These are phyloP conservation scores for Diphasiastrum complanatum DNA, from an alignment of 83 land plant species.

Conservation along the genomic window DNA sequence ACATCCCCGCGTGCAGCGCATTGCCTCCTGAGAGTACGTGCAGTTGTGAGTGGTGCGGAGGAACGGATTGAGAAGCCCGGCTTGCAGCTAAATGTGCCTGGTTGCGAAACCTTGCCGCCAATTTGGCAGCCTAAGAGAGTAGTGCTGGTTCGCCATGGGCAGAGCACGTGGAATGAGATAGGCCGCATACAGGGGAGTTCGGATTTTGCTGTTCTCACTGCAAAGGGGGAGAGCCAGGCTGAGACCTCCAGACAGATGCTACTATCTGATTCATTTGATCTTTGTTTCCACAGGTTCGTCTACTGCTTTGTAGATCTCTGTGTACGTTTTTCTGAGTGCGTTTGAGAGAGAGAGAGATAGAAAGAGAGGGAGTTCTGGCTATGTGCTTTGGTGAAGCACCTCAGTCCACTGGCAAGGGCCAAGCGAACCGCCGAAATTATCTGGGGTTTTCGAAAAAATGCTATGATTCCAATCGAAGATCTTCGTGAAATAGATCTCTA, in stretches of 20 bases:
- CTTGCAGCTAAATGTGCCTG: constrained; percentile 14
- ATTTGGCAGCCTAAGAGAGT: constrained; percentile 66
- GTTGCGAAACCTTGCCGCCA: constrained; percentile 26
- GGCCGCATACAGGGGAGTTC: constrained; percentile 98
- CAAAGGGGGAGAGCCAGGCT: constrained; percentile 85
- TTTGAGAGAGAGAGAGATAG: no score
- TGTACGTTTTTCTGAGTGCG: no score
- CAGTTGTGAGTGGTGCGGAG: no score
- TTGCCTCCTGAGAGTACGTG: no score
- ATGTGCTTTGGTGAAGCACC: no score
- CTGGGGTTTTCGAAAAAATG: constrained; percentile 53
- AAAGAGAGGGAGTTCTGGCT: no score
- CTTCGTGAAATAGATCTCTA: constrained; percentile 91
- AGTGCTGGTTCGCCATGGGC: constrained; percentile 89
- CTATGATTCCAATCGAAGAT: constrained; percentile 59
- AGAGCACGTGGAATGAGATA: constrained; percentile 96
- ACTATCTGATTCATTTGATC: constrained; percentile 63
- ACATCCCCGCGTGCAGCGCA: no score
- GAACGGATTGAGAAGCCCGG: no score
- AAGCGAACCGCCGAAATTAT: constrained; percentile 94
- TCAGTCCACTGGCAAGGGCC: constrained; percentile 78
- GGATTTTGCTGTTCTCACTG: constrained; percentile 65
- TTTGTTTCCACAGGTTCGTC: constrained; percentile 73
- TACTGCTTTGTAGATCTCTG: no score
- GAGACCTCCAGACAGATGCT: constrained; percentile 88